Percentiles rank a stretch among this genome's conserved stretches.
phyloP scores from a whole-genome alignment of 768 basidiomycete genomes.

The Lactifluus rugatus region DNA sequence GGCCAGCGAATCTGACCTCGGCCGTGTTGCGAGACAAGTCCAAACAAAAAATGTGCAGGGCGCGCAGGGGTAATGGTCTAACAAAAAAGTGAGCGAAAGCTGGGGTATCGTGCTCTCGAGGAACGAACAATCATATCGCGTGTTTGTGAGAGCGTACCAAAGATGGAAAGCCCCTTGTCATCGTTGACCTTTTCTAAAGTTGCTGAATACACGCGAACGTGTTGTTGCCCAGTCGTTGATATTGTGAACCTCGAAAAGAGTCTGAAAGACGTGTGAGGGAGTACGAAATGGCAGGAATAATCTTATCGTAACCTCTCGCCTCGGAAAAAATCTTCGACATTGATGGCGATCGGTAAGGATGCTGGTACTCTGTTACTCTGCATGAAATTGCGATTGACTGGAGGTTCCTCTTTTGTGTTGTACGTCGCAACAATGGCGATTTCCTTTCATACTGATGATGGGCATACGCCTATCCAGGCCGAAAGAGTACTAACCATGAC shows the following conservation, averaged over 20 bases:
- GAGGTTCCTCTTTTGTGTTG: conserved; percentile 43
- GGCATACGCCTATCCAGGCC: neutral
- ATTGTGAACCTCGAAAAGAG: conserved; percentile 87
- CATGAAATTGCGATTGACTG: conserved; percentile 42
- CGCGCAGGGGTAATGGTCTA: conserved; percentile 71
- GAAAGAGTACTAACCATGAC: conserved; percentile 42
- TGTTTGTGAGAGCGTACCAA: conserved; percentile 36
- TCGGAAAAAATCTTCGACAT: conserved; percentile 95
- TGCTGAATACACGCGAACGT: conserved; percentile 64
- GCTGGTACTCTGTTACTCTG: conserved; percentile 50
- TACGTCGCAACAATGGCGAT: conserved; percentile 63
- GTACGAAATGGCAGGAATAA: neutral
- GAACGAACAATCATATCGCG: conserved; percentile 41
- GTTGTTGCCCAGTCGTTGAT: conserved; percentile 68
- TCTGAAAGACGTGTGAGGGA: conserved; percentile 32
- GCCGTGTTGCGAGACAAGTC: conserved; percentile 53
- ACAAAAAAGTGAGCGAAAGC: conserved; percentile 2
- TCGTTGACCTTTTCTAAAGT: conserved; percentile 39
- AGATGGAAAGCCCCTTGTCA: conserved; percentile 44
- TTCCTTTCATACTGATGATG: conserved; percentile 40
- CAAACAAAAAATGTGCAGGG: conserved; percentile 74
- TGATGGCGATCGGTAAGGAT: conserved; percentile 78
- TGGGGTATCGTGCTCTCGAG: neutral
- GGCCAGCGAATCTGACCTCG: conserved; percentile 37
- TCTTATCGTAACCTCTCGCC: conserved; percentile 50